These are phyloP conservation scores for Trichoderma asperellum DNA, from an alignment of 2,329 filamentous ascomycete species.

Conservation along the genomic window DNA sequence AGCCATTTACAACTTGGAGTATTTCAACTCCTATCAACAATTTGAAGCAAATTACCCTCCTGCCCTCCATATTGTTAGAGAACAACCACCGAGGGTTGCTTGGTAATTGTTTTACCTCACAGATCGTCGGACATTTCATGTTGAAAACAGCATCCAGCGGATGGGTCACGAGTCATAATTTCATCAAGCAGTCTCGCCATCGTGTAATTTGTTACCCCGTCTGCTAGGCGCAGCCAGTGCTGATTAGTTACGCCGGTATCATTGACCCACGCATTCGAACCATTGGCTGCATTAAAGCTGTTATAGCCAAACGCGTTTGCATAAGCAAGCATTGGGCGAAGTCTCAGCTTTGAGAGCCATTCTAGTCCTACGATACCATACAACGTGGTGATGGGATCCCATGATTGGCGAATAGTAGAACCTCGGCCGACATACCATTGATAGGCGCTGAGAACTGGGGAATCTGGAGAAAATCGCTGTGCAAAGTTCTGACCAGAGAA, in stretches of 20 bases:
- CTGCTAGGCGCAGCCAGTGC: conserved; percentile 1
- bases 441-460: conserved; percentile 10
- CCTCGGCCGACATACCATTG: conserved; percentile 16
- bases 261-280: conserved; percentile 14
- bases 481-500: conserved; percentile 6
- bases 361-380: conserved; percentile 2
- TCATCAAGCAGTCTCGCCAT: conserved; percentile 15
- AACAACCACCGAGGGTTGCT: neutral
- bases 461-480: neutral
- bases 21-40: no score
- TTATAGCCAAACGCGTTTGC: conserved; percentile 10
- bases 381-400: conserved; percentile 6
- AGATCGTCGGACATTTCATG: neutral
- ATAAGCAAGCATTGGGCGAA: conserved; percentile 1
- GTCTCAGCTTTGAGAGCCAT: neutral
- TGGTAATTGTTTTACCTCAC: neutral
- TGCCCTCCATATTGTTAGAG: neutral
- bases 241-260: neutral
- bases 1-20: no score
- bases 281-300: neutral
- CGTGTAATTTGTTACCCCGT: conserved; percentile 1
- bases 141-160: neutral
- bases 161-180: neutral
- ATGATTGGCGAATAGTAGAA: neutral
- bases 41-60: no score